Conservation (phyloP, 345 rosid species). For the Pistacia integerrima region DNA sequence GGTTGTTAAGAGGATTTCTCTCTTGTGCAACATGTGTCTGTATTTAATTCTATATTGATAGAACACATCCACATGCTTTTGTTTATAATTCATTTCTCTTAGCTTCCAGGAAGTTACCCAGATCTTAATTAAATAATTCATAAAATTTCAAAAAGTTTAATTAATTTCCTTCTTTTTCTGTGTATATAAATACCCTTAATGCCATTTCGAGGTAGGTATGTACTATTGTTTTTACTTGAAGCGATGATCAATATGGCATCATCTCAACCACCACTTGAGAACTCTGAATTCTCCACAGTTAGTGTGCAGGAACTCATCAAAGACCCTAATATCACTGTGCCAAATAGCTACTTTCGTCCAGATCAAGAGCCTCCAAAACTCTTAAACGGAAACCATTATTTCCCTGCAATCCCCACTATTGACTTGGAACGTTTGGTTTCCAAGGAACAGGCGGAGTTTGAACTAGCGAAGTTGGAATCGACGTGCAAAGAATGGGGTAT, state of each 20-base stretch:
- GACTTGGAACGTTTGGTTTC: constrained; percentile 32
- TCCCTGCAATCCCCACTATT: constrained; percentile 24
- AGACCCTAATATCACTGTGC: constrained; percentile 23
- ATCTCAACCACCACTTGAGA: neutral
- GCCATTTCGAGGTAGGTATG: neutral
- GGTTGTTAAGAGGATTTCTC: too few species aligned
- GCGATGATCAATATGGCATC: constrained; percentile 19
- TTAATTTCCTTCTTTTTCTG: neutral
- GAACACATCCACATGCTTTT: too few species aligned
- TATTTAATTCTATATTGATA: too few species aligned
- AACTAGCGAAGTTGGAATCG: constrained; percentile 32
- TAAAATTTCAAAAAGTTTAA: neutral
- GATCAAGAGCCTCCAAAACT: neutral
- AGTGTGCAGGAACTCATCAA: constrained; percentile 37
- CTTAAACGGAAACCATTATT: neutral
- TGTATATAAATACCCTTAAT: constrained; percentile 9
- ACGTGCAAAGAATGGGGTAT: constrained; percentile 42
- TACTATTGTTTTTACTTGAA: neutral
- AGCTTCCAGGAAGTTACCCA: too few species aligned
- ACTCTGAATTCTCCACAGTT: neutral
- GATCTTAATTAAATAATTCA: neutral
- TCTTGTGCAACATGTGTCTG: too few species aligned
- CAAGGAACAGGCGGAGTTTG: constrained; percentile 8
- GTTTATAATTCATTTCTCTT: too few species aligned
- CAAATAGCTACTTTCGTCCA: too few species aligned